These are phyloP conservation scores for Pseudocercospora fijiensis DNA, from an alignment of 2,329 filamentous ascomycete genomes.

Conservation along the genomic window DNA sequence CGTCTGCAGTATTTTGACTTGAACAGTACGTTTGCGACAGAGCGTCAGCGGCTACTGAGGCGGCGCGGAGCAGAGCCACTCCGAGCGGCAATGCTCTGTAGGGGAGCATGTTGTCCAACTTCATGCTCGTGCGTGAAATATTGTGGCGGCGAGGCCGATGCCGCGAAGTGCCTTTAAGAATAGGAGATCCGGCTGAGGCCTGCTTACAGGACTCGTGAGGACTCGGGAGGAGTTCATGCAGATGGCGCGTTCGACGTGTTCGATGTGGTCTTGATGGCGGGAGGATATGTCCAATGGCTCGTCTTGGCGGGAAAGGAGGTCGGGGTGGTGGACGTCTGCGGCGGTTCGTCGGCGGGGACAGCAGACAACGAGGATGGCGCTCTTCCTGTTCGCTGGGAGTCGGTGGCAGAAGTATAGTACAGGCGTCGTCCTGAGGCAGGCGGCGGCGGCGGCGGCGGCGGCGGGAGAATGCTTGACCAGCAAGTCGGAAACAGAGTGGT, in stretches of 20 bases:
- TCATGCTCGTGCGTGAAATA: slow-evolving; percentile 16
- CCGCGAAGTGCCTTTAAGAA: slow-evolving; percentile 13
- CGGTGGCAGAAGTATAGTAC: slow-evolving; percentile 12
- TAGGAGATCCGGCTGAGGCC: slow-evolving; percentile 13
- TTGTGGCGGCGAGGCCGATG: slow-evolving; percentile 1
- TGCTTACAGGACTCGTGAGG: slow-evolving; percentile 10
- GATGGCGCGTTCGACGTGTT: slow-evolving; percentile 1
- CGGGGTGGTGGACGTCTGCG: background rate
- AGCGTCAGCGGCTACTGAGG: slow-evolving; percentile 21
- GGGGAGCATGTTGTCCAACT: slow-evolving; percentile 32
- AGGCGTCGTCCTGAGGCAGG: background rate
- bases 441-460: no score
- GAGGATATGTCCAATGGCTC: slow-evolving; percentile 14
- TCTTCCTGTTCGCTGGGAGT: background rate
- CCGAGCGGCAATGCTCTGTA: slow-evolving; percentile 27
- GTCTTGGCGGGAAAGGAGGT: slow-evolving; percentile 22
- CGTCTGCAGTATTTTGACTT: slow-evolving; percentile 44
- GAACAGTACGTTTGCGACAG: slow-evolving; percentile 47
- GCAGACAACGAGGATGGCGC: background rate
- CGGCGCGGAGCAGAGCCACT: slow-evolving; percentile 17
- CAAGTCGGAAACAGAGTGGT: slow-evolving; percentile 19
- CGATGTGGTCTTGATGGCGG: slow-evolving; percentile 3
- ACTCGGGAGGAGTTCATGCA: slow-evolving; percentile 18
- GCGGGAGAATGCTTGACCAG: slow-evolving; percentile 23
- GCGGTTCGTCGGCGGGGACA: background rate